A percentile compares a stretch with the other conserved stretches of the same genome.
Evolutionary conservation across 139 green algal species (phyloP).

Genomic region (Ulvella scutata): DNA sequence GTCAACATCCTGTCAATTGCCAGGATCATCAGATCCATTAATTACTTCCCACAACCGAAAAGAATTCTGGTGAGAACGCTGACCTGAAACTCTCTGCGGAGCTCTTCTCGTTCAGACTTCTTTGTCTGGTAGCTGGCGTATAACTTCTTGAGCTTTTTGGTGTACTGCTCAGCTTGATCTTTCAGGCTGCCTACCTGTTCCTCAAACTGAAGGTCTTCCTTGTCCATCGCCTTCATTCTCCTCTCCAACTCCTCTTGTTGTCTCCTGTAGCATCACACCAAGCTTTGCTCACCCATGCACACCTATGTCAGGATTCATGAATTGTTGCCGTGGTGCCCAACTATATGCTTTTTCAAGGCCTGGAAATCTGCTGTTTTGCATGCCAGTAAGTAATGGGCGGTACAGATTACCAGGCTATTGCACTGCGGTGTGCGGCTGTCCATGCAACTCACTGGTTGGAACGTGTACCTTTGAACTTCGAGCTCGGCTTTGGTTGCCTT

Average conservation of each 20-base stretch:
- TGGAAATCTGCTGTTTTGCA: too few species aligned
- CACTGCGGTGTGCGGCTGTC: too few species aligned
- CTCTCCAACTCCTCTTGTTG: neutral
- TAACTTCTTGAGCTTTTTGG: conserved; percentile 44
- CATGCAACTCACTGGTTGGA: too few species aligned
- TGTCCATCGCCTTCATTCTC: conserved; percentile 7
- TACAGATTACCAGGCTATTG: too few species aligned
- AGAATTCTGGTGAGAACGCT: neutral
- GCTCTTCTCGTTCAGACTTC: conserved; percentile 31
- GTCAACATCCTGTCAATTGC: too few species aligned
- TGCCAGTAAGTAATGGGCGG: too few species aligned
- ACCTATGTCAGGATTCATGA: too few species aligned
- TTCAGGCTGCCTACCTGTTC: conserved; percentile 5
- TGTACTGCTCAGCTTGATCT: conserved; percentile 14
- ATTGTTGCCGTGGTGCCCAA: too few species aligned
- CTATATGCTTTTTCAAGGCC: too few species aligned
- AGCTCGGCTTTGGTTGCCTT: conserved; percentile 39
- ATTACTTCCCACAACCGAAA: too few species aligned
- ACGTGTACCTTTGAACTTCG: conserved; percentile 8
- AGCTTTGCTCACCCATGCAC: too few species aligned
- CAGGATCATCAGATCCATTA: too few species aligned
- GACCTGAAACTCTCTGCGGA: conserved; percentile 14
- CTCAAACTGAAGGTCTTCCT: conserved; percentile 8
- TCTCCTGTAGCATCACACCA: conserved; percentile 3
- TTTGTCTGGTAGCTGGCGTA: conserved; percentile 44